Percentiles rank a stretch among this genome's conserved stretches.
These are phyloP conservation scores for Leptographium wingfieldii DNA, from an alignment of 2,329 filamentous ascomycete genomes.

Conservation along the genomic window DNA sequence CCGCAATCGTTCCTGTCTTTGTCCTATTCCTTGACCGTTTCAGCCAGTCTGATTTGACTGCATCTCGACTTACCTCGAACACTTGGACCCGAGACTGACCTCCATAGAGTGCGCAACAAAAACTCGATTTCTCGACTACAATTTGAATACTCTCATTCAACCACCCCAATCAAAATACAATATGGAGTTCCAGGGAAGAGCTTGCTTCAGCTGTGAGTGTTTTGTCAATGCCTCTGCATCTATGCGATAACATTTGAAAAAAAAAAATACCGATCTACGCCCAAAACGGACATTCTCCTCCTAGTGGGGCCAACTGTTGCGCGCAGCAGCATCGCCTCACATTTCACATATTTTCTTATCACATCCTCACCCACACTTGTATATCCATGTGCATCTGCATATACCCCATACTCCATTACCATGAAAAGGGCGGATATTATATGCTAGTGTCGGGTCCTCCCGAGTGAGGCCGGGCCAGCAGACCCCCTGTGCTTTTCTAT, in stretches of 20 bases:
- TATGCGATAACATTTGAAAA: background rate
- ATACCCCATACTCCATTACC: background rate
- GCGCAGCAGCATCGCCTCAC: background rate
- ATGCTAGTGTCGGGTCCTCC: constrained; percentile 9
- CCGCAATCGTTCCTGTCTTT: background rate
- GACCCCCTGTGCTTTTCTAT: background rate
- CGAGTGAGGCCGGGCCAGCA: background rate
- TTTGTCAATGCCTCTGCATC: background rate
- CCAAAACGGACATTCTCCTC: constrained; percentile 7
- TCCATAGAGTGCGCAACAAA: background rate
- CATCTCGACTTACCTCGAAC: background rate
- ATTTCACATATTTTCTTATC: background rate
- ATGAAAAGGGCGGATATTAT: background rate
- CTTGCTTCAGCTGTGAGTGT: constrained; percentile 16
- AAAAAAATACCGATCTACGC: constrained; percentile 9
- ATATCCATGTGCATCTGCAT: background rate
- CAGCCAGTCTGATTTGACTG: background rate
- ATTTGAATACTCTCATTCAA: background rate
- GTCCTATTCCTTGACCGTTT: background rate
- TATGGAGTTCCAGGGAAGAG: constrained; percentile 15
- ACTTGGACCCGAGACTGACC: background rate
- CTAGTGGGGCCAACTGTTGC: constrained; percentile 2
- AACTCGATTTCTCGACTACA: background rate
- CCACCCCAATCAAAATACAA: background rate
- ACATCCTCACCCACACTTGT: background rate